Base-by-base conservation (phyloP, 495 filamentous ascomycete species). In the Bryoglossum gracile region DNA sequence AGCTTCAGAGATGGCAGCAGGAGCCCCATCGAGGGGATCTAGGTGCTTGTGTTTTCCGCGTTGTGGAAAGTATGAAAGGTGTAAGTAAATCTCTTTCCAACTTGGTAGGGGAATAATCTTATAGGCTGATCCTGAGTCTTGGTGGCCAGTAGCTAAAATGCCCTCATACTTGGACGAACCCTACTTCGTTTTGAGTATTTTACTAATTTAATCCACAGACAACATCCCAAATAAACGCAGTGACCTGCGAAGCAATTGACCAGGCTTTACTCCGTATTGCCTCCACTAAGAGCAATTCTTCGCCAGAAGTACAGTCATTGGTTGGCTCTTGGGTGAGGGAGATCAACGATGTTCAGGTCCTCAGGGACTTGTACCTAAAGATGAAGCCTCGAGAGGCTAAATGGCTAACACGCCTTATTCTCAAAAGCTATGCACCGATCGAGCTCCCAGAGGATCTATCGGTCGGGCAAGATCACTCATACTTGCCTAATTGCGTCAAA, bases 381-480 rank as follows among this genome's bases (percentile, higher is more conserved):
- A 51, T 89, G 22, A 73, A 74, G 35, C 78, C 83, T 13, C 71
- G 76, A 32, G 85, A 95, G 59, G 86, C 82, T 0, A 95, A 95
- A 66, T 95, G 90, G 90, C 72, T 96, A 9, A 89, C 86, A 0
- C 74, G 90, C 5, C 66, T 92, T 60, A 76, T 96, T 28, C 64
- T 96, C 16, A 92, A 94, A 62, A 77, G 80, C 44, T 86, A 81
- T 54, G 65, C 67, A 14, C 83, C 86, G 0, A 73, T 91, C 2
- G 56, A 75, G 23, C 51, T 80, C 16, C 65, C 70, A 21, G 52
- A 61, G 19, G 43, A 62, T 38, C 51, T 73, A 42, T 63, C 75
- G 2, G 63, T 78, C 42, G 65, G 67, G 32, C 43, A 45, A 11
- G 42, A 47, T 17, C 40, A 45, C 17, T 48, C 44, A 14, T 32